Evolutionary conservation across 2,329 filamentous ascomycete genomes (phyloP).

Genomic region (Claviceps sp.): DNA sequence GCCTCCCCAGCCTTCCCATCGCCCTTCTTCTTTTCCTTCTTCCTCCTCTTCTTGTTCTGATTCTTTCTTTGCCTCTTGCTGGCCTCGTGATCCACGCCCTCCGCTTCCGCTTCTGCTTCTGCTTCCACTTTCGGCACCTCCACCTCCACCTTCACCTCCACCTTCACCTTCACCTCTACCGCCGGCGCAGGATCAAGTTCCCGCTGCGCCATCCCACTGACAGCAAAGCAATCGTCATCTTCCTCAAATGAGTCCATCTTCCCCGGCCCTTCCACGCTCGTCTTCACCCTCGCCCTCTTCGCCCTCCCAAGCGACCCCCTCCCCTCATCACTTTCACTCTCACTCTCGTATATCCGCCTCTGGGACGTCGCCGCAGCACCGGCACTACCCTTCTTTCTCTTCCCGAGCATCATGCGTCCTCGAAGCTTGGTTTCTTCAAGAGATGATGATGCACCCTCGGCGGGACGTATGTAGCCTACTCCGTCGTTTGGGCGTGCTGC

Average conservation of each 20-base stretch:
- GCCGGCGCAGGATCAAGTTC: background rate
- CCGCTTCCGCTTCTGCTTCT: background rate
- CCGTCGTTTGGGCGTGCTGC: conserved; percentile 21
- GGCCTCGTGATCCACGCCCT: no score
- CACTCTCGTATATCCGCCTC: conserved; percentile 14
- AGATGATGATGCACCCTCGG: conserved; percentile 14
- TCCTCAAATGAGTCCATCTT: no score
- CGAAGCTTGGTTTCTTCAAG: background rate
- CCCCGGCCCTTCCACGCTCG: background rate
- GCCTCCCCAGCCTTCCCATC: background rate
- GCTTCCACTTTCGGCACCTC: no score
- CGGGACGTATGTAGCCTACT: conserved; percentile 25
- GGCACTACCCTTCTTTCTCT: conserved; percentile 6
- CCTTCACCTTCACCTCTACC: no score
- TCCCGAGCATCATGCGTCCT: conserved; percentile 7
- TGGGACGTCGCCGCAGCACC: conserved; percentile 1
- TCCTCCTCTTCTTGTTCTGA: background rate
- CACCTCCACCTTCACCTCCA: no score
- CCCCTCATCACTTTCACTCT: conserved; percentile 23
- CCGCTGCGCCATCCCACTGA: background rate
- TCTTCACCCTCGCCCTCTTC: conserved; percentile 7
- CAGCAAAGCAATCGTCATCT: no score
- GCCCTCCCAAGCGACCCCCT: conserved; percentile 22
- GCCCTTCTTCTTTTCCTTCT: background rate
- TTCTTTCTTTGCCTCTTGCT: background rate